Evolutionary conservation across 2,329 filamentous ascomycete species (phyloP).

Genomic region (Botryotinia convoluta): DNA sequence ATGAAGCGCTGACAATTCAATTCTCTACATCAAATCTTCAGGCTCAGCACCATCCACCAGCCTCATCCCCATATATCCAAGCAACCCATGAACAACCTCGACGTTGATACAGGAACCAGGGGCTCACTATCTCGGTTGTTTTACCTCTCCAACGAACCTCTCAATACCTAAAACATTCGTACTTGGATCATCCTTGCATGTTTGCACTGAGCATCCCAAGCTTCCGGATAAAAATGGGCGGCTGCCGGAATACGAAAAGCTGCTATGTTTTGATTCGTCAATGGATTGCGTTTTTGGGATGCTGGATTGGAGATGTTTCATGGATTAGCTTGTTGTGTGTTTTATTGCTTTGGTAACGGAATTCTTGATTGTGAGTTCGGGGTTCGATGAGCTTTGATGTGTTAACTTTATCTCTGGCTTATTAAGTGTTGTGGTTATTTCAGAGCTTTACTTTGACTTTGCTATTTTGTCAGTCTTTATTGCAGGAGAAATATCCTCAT

Average conservation of each 20-base stretch:
- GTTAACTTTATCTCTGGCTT: background rate
- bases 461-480: background rate
- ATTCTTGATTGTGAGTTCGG: background rate
- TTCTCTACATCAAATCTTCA: background rate
- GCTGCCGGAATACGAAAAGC: background rate
- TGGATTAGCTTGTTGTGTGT: background rate
- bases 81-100: background rate
- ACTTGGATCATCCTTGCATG: slow-evolving; percentile 6
- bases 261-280: background rate
- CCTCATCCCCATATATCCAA: background rate
- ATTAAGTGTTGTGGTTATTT: background rate
- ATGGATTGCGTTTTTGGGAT: background rate
- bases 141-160: background rate
- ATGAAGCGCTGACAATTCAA: background rate
- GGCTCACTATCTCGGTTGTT: background rate
- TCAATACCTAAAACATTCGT: background rate
- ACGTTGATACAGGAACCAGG: background rate
- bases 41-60: background rate
- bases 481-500: background rate
- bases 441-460: background rate
- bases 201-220: background rate
- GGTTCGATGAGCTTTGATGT: background rate
- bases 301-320: background rate
- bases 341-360: background rate
- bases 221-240: background rate